A percentile compares a stretch with the other conserved stretches of the same genome.
Evolutionary conservation across 2,329 filamentous ascomycete species (phyloP).

Genomic region (Cryphonectria naterciae): DNA sequence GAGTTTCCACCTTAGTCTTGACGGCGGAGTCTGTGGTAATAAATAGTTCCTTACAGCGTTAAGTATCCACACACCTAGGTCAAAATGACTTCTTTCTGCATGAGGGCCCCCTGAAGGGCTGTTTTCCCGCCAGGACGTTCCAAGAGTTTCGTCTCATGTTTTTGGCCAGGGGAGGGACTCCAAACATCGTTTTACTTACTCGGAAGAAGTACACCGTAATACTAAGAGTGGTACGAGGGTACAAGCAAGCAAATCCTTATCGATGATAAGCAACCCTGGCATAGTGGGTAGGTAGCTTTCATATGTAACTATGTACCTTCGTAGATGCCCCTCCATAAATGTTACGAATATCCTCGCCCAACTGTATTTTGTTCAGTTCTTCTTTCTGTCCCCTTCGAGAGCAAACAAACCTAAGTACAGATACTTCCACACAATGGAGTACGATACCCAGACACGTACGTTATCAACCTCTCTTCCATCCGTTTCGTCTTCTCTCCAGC

Average conservation of each 20-base stretch:
- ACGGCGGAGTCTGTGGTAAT: slow-evolving; percentile 5
- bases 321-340: slow-evolving; percentile 13
- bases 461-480: slow-evolving; percentile 19
- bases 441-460: slow-evolving; percentile 75
- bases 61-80: slow-evolving; percentile 3
- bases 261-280: slow-evolving; percentile 17
- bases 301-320: neutral
- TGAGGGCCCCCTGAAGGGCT: neutral
- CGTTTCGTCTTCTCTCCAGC: slow-evolving; percentile 5
- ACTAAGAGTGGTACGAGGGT: neutral
- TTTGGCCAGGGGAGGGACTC: no score
- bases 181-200: neutral
- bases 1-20: neutral
- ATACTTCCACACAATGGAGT: slow-evolving; percentile 61
- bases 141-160: slow-evolving; percentile 11
- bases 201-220: neutral
- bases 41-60: slow-evolving; percentile 4
- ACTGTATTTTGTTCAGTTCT: neutral
- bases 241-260: neutral
- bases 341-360: neutral
- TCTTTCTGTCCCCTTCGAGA: neutral
- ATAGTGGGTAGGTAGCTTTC: neutral
- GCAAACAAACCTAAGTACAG: neutral
- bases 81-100: neutral
- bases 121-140: neutral